Evolutionary conservation across 2,329 filamentous ascomycete species (phyloP).

Genomic region (Zymoseptoria ardabiliae): DNA sequence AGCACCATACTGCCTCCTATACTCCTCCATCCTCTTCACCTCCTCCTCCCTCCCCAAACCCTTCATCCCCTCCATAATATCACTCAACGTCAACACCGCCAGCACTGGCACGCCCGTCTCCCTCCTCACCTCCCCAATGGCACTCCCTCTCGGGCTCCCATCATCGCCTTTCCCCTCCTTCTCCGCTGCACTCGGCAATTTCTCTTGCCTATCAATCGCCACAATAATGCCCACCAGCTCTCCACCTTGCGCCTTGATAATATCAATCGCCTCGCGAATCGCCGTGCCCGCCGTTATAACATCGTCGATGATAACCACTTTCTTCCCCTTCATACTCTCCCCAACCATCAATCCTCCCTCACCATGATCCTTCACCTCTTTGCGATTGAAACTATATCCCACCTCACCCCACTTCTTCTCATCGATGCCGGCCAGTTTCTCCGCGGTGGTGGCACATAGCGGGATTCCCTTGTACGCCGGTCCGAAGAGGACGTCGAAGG

Average conservation of each 20-base stretch:
- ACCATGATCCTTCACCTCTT: slow-evolving; percentile 92
- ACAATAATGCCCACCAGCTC: slow-evolving; percentile 81
- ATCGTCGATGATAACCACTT: slow-evolving; percentile 86
- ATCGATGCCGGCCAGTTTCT: slow-evolving; percentile 67
- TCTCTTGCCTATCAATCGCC: slow-evolving; percentile 80
- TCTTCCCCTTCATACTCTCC: slow-evolving; percentile 74
- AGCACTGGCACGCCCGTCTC: slow-evolving; percentile 79
- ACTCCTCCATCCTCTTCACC: slow-evolving; percentile 59
- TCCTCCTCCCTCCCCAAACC: slow-evolving; percentile 40
- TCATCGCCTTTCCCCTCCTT: slow-evolving; percentile 49
- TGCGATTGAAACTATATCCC: slow-evolving; percentile 88
- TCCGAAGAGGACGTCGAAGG: slow-evolving; percentile 81
- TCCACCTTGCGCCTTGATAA: slow-evolving; percentile 80
- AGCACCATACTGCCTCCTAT: slow-evolving; percentile 45
- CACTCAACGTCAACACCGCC: slow-evolving; percentile 74
- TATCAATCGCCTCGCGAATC: slow-evolving; percentile 82
- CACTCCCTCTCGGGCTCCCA: slow-evolving; percentile 63
- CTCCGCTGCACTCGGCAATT: slow-evolving; percentile 52
- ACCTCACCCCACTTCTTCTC: slow-evolving; percentile 57
- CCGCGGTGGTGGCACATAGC: slow-evolving; percentile 68
- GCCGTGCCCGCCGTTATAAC: slow-evolving; percentile 94
- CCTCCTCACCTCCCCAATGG: slow-evolving; percentile 76
- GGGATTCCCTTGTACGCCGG: slow-evolving; percentile 97
- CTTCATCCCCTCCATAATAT: slow-evolving; percentile 53
- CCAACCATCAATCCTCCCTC: slow-evolving; percentile 93